These are phyloP conservation scores for Dalbergia cochinchinensis DNA, from an alignment of 306 rosid species.

Conservation along the genomic window DNA sequence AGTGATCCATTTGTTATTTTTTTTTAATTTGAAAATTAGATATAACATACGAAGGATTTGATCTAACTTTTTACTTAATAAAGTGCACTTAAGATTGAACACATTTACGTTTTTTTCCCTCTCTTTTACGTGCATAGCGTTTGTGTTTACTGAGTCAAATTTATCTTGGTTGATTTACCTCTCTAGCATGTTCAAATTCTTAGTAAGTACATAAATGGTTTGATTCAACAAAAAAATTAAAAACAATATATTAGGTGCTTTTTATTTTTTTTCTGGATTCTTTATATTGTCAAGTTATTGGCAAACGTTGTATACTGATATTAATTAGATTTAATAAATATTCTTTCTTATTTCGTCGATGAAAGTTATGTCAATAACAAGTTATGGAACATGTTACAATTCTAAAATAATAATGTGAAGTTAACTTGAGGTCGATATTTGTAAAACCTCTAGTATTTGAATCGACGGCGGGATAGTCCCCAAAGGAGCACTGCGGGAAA, in stretches of 20 bases:
- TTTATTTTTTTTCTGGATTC: too few species aligned
- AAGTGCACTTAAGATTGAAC: background rate
- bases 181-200: background rate
- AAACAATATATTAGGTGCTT: background rate
- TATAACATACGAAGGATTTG: too few species aligned
- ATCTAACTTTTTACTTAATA: too few species aligned
- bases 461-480: background rate
- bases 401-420: background rate
- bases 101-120: background rate
- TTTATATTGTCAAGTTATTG: background rate
- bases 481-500: background rate
- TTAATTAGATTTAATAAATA: background rate
- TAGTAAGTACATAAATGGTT: too few species aligned
- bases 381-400: background rate
- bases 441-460: background rate
- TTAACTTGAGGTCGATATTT: background rate
- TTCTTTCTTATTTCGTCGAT: background rate
- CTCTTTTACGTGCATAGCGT: too few species aligned
- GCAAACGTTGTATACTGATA: background rate
- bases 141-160: background rate
- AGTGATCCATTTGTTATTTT: too few species aligned
- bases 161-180: background rate
- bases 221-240: background rate
- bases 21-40: too few species aligned
- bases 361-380: background rate